Conservation (phyloP, 2,329 filamentous ascomycete species). For the Sarocladium brachiariae region DNA sequence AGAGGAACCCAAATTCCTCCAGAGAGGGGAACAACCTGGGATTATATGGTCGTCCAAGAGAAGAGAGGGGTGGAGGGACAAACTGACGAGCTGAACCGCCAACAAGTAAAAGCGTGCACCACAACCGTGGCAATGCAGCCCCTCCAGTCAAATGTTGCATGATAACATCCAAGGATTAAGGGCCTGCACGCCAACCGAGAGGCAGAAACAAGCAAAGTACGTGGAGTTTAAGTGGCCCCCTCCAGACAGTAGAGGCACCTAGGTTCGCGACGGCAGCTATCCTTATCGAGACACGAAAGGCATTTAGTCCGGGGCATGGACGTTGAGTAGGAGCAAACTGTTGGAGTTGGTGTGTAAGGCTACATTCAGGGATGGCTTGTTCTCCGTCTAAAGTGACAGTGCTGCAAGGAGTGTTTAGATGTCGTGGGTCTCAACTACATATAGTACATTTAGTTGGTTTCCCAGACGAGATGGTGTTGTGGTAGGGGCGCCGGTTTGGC, state of each 20-base stretch:
- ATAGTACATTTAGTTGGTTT: too few species aligned
- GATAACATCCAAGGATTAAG: background rate
- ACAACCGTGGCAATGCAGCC: background rate
- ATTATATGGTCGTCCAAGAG: constrained; percentile 2
- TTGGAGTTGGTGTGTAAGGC: too few species aligned
- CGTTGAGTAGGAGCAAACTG: too few species aligned
- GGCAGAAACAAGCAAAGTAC: background rate
- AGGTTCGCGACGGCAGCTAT: background rate
- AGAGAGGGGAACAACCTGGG: background rate
- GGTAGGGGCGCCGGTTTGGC: too few species aligned
- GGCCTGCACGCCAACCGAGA: background rate
- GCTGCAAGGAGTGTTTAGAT: too few species aligned
- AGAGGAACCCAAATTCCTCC: background rate
- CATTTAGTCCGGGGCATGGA: background rate
- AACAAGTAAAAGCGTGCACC: background rate
- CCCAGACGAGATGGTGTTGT: too few species aligned
- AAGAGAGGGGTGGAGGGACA: background rate
- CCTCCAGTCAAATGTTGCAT: background rate
- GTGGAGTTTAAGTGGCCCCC: background rate
- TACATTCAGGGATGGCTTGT: too few species aligned
- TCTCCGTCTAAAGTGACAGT: too few species aligned
- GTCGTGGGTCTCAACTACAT: too few species aligned
- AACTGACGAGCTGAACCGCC: background rate
- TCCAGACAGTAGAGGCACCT: background rate
- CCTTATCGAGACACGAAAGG: background rate